Evolutionary conservation across 75 land plant species (phyloP).

Genomic region (Isoetes taiwanensis): DNA sequence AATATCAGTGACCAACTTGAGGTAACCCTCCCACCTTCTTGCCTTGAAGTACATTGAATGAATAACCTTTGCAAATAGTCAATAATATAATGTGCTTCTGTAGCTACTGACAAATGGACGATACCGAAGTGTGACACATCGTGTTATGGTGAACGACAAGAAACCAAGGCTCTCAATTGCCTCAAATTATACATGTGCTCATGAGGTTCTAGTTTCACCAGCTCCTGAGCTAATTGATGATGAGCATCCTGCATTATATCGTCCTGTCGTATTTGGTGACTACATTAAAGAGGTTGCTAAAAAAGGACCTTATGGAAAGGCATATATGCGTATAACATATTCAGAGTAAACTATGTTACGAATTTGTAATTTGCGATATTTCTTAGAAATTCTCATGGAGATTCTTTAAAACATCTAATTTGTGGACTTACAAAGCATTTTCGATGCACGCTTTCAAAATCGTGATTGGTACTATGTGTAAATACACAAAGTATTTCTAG

Average conservation of each 20-base stretch:
- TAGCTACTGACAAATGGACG: not conserved
- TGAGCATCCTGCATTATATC: not conserved
- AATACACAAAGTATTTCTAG: too few relatives aligned
- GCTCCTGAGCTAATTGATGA: slow-evolving; percentile 6
- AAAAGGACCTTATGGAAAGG: not conserved
- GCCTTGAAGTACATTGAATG: not conserved
- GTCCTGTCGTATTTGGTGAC: slow-evolving; percentile 1
- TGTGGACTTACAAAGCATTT: too few relatives aligned
- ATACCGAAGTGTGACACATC: not conserved
- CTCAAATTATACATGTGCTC: not conserved
- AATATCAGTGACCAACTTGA: slow-evolving; percentile 2
- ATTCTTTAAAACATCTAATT: too few relatives aligned
- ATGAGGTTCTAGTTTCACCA: not conserved
- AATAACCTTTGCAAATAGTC: too few relatives aligned
- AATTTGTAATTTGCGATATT: too few relatives aligned
- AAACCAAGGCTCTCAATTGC: not conserved
- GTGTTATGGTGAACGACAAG: not conserved
- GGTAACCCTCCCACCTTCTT: not conserved
- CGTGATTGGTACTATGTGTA: too few relatives aligned
- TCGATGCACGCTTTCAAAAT: too few relatives aligned
- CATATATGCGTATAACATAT: too few relatives aligned
- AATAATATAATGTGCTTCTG: not conserved
- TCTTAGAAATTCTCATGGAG: too few relatives aligned
- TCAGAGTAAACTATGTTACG: too few relatives aligned
- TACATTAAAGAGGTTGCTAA: not conserved